A percentile compares a stretch with the other conserved stretches of the same genome.
These are phyloP conservation scores for Platanus orientalis DNA, from an alignment of 164 flowering plant species.

Conservation along the genomic window DNA sequence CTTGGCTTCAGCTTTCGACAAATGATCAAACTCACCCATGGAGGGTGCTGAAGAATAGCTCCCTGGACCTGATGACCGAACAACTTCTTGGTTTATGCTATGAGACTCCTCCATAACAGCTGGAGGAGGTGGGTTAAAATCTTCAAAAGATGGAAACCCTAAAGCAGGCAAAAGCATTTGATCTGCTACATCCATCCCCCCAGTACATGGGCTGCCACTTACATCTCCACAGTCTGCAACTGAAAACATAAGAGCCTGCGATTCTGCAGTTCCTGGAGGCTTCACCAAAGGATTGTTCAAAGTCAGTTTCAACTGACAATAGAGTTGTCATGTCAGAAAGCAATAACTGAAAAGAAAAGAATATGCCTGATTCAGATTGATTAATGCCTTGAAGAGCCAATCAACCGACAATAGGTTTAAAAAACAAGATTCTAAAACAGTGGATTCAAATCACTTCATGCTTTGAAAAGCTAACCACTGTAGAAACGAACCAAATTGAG, in stretches of 20 bases:
- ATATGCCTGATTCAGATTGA: neutral
- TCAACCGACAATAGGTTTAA: neutral
- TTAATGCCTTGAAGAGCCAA: neutral
- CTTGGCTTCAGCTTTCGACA: conserved; percentile 81
- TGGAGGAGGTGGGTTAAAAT: conserved; percentile 48
- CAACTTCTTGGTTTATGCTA: conserved; percentile 47
- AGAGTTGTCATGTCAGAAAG: neutral
- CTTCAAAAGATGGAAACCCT: conserved; percentile 58
- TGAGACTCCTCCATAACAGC: conserved; percentile 45
- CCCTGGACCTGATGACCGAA: conserved; percentile 37
- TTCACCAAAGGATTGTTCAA: conserved; percentile 30
- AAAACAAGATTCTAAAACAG: neutral
- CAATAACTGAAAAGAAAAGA: neutral
- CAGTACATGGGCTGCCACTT: conserved; percentile 62
- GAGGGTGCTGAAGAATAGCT: conserved; percentile 34
- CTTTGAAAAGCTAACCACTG: neutral
- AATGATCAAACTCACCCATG: conserved; percentile 65
- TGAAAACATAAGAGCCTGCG: conserved; percentile 65
- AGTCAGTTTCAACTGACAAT: conserved; percentile 13
- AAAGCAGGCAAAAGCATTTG: conserved; percentile 60
- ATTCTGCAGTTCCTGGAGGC: conserved; percentile 98
- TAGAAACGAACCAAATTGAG: neutral
- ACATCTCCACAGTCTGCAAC: conserved; percentile 67
- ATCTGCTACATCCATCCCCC: conserved; percentile 72
- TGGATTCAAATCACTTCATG: neutral